Evolutionary conservation across 2,329 filamentous ascomycete species (phyloP), one percentile per base, ranked within the genome.

Genomic region (Alternaria novae-zelandiae): DNA sequence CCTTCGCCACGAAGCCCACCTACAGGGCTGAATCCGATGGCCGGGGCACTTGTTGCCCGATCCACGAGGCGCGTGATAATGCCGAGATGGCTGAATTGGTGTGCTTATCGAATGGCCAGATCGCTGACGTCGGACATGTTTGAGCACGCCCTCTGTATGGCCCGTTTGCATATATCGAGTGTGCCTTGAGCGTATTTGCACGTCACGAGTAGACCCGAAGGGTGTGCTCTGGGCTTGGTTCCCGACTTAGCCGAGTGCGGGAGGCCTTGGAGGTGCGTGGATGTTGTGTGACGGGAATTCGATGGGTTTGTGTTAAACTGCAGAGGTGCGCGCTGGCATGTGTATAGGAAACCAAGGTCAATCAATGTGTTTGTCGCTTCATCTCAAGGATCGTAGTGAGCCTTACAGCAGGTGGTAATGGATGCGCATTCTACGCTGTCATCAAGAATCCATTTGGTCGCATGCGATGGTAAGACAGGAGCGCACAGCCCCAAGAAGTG

Each of bases 161-260:
- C 50, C 45, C 47, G 41, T 56, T 53, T 41, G 13, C 12, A 10
- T 17, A 49, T 55, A 58, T 63, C 57, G 57, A 70, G 59, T 69
- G 45, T 70, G 68, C 66, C 66, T 70, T 63, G 65, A 56, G 44
- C 26, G 28, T 32, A 51, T 63, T 47, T 59, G 25, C 58, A 72
- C 67, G 69, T 72, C 71, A 74, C 70, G 63, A 70, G 66, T 59
- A 54, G 57, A 65, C 59, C 54, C 53, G 61, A 49, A 46, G 49
- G 20, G 54, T 28, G 41, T 46, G 55, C 30, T 51, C 55, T 49
- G 54, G 46, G 60, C 44, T 58, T 64, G 61, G 58, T 30, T 47
- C 51, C 70, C 71, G 70, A 67, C 54, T 64, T 71, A 72, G 63
- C 71, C 71, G 70, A 70, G 47, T 61, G 64, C 57, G 62, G 69